A percentile compares a stretch with the other conserved stretches of the same genome.
These are phyloP conservation scores for Mortierella sp. DNA, from an alignment of 371 early-diverging fungal genomes.

Conservation along the genomic window DNA sequence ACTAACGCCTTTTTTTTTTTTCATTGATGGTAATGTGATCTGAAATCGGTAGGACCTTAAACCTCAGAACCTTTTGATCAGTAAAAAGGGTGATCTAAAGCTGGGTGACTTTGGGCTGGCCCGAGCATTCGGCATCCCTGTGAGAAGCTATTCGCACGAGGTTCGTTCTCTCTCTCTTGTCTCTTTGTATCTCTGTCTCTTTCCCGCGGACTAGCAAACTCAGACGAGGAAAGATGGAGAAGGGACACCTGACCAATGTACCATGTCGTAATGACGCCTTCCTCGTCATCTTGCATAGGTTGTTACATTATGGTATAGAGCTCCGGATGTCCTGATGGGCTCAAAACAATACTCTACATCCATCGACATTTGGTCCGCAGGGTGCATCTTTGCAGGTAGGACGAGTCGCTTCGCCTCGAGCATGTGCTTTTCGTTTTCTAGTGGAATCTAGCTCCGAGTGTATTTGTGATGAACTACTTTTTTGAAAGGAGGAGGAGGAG, in stretches of 20 bases:
- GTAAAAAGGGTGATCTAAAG: conserved; percentile 91
- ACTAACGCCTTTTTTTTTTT: background rate
- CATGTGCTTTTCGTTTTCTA: too few species aligned
- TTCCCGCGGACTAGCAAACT: too few species aligned
- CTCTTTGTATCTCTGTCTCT: too few species aligned
- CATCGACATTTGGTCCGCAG: conserved; percentile 99
- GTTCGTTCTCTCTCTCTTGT: conserved; percentile 63
- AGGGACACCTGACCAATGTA: too few species aligned
- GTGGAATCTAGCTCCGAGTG: too few species aligned
- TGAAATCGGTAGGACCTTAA: conserved; percentile 89
- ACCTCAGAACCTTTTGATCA: conserved; percentile 84
- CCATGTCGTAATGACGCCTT: too few species aligned
- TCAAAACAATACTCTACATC: conserved; percentile 97
- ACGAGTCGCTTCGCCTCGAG: too few species aligned
- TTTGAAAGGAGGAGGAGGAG: too few species aligned
- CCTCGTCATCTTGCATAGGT: conserved; percentile 57
- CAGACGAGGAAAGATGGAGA: too few species aligned
- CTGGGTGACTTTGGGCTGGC: conserved; percentile 98
- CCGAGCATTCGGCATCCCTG: conserved; percentile 97
- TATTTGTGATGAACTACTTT: too few species aligned
- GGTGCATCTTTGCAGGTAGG: conserved; percentile 95
- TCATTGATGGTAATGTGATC: too few species aligned
- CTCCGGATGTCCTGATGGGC: conserved; percentile 99
- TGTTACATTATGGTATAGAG: conserved; percentile 95
- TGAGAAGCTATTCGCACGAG: conserved; percentile 97